Evolutionary conservation across 768 basidiomycete genomes (phyloP), one percentile per base, ranked within the genome.

Genomic region (Russula dissimulans): DNA sequence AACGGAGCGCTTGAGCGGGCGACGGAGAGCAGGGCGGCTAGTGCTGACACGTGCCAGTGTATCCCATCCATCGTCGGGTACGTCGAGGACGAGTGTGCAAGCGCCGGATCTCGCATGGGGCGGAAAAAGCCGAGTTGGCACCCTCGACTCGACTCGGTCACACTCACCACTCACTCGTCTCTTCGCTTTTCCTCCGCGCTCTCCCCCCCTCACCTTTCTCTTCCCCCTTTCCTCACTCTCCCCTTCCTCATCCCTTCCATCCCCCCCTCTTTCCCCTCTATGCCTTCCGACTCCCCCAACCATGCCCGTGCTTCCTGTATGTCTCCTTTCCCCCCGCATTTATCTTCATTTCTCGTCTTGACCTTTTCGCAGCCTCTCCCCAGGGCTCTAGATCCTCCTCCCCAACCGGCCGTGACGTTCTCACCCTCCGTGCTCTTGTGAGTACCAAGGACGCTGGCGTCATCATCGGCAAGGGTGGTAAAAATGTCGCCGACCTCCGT

Each of bases 391-490:
- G 87, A 72, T 88, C 88, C 54, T 82, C 84, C 38, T 85, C 87
- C 54, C 89, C 89, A 32, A 77, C 79, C 56, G 78, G 80, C 53
- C 80, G 83, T 67, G 90, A 92, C 68, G 79, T 82, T 22, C 80
- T 98, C 67, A 94, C 91, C 68, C 84, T 98, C 53, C 89, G 95
- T 67, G 90, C 95, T 44, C 87, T 98, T 69, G 95, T 98, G 69
- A 91, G 85, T 73, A 95, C 93, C 66, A 97, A 95, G 77, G 95
- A 98, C 73, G 93, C 92, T 56, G 95, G 95, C 67, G 86, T 97
- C 70, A 95, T 97, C 74, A 97, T 97, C 67, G 94, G 95, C 66
- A 97, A 92, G 70, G 94, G 80, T 54, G 97, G 97, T 59, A 92
- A 93, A 79, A 98, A 97, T 70, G 95, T 99, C 69, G 95, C 95